Base-by-base conservation (phyloP, 371 early-diverging fungal species). In the Syncephalastrum contaminatum region DNA sequence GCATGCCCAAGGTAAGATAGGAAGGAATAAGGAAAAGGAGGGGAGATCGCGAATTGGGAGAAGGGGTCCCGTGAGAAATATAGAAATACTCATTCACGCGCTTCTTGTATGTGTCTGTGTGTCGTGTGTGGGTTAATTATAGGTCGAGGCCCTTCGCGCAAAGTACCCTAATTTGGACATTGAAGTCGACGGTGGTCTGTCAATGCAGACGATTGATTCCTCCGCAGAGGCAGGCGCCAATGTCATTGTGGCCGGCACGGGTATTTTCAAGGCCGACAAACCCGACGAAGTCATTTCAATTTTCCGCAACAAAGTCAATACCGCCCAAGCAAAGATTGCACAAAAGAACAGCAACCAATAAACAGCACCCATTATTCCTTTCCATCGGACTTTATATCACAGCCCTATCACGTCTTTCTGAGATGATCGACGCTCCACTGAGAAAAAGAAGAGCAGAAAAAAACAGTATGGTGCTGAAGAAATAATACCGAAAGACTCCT, bases 131-230 rank as follows among this genome's bases (percentile, higher is more conserved):
- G 5, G 7, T 30, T 30, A 30, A 30, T 46, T 24, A 45, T 49
- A 72, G 73, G 78, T 86, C 22, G 74, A 75, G 54, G 66, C 66
- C 7, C 70, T 97, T 25, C 89, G 99, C 16, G 70, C 70, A 22
- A 69, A 67, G 59, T 95, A 80, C 65, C 98, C 99, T 3, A 62
- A 92, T n/a, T 67, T 95, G 54, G 91, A 97, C 64, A 95, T 99
- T 59, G 87, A 99, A 72, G 99, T 99, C 1, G 99, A 99, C 74
- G 99, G 99, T 27, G 99, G 99, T 1, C 70, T 99, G 43, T 89
- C 86, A 12, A 64, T 86, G 15, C 87, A 89, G 40, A 99, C 90
- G 44, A 93, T 99, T 66, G 89, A 89, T 27, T 67, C 73, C 19
- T 94, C 94, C 14, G 87, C 92, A 14, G 75, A 88, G 56, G 96